A percentile compares a stretch with the other conserved stretches of the same genome.
These are phyloP conservation scores for Solanum phureja DNA, from an alignment of 257 asterid species.

Conservation along the genomic window DNA sequence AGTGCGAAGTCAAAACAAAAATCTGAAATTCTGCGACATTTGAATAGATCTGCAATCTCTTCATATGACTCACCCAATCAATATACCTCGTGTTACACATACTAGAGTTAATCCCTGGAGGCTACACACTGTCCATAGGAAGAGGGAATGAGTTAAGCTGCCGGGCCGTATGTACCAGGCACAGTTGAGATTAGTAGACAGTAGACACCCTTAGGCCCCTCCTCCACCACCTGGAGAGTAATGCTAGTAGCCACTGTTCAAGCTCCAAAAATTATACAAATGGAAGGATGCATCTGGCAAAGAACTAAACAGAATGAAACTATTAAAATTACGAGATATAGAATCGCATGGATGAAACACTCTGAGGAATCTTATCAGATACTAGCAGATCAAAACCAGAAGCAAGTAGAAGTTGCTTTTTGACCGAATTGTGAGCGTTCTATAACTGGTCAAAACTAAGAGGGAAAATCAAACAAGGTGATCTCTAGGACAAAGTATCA, in stretches of 20 bases:
- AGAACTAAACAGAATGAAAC: not conserved
- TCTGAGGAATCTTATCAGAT: not conserved
- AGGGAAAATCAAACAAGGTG: not conserved
- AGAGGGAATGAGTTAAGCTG: not conserved
- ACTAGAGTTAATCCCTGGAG: not conserved
- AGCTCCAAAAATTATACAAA: not conserved
- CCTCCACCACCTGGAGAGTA: not conserved
- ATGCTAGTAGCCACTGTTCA: not conserved
- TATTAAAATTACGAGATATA: not conserved
- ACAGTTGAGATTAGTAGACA: not conserved
- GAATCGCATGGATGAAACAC: not conserved
- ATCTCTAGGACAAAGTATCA: not conserved
- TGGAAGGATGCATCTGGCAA: not conserved
- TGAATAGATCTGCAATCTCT: not conserved
- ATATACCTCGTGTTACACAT: not conserved
- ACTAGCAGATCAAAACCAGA: not conserved
- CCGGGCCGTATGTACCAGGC: not conserved
- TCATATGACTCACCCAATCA: not conserved
- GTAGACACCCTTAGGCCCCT: not conserved
- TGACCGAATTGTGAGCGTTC: not conserved
- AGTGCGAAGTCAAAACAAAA: not conserved
- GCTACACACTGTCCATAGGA: not conserved
- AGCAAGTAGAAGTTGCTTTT: not conserved
- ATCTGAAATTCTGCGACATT: not conserved
- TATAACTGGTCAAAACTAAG: not conserved